Evolutionary conservation across 352 stramenopile genomes (phyloP), one percentile per base, ranked within the genome.

Genomic region (Phytophthora europaea): DNA sequence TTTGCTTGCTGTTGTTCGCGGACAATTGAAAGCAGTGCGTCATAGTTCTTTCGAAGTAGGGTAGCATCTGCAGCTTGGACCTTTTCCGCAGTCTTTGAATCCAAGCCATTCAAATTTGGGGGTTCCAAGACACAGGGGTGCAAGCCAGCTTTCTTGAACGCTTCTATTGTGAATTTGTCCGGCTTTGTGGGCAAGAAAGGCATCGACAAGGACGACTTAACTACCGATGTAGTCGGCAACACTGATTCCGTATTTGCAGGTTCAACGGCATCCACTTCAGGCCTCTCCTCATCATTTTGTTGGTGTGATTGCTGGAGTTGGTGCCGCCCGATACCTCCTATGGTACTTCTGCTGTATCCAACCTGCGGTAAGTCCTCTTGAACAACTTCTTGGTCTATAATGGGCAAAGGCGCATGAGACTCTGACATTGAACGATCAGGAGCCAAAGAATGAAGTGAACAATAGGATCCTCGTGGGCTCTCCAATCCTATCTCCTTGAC

Each of bases 21-120:
- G 6, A 95, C 83, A 52, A 95, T 84, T 18, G 72, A 81, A n/a
- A 95, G 84, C 18, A 95, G 54, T 13, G 85, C 80, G 40, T 95
- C 85, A 48, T 95, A 95, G 72, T 95, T 94, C 26, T 88, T 90
- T 3, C 89, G 85, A 0, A 95, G 65, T 40, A 95, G 66, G 12
- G 78, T 75, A 2, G 87, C 84, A 70, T 94, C 88, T 3, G 78
- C 84, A 18, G 80, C 78, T 63, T 90, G 83, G 26, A 95, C 75
- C 56, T 80, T 84, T 47, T 69, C 48, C 1, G 79, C 85, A 18
- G 82, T 93, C 13, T 67, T 61, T 1, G 68, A 53, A 66, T 93
- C 88, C 45, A 95, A 63, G 0, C 88, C 88, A 28, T 88, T 73
- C 0, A 93, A 64, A 26, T 89, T 83, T 1, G 85, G 85, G 50